Evolutionary conservation across 1,284 basidiomycete species (phyloP), one percentile per base, ranked within the genome.

Genomic region (Ustilago xerochloae): DNA sequence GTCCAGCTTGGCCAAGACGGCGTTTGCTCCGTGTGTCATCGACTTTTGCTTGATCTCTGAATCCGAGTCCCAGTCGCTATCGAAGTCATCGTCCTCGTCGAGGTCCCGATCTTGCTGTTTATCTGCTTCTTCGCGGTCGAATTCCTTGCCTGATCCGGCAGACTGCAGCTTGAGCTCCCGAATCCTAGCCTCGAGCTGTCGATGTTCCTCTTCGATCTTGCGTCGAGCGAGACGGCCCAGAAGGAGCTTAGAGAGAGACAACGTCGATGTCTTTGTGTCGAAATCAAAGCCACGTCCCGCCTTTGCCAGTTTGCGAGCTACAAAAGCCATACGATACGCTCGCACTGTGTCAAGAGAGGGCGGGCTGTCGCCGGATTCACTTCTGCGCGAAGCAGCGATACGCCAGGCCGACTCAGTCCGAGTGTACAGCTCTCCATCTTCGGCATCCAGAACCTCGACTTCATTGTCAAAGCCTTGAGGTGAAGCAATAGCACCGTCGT

Each of bases 281-380:
- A 91, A 90, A 24, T 87, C 87, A 76, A 97, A 90, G 0, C 95
- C 95, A 41, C 91, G 89, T 8, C 94, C 91, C 32, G 88, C 85
- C 53, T 88, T 88, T 3, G 90, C 88, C 59, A 98, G 86, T 48
- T 89, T 89, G 6, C 91, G 89, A 0, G 90, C 90, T 28, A 90
- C 88, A 63, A 93, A 90, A 0, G 89, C 88, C 16, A 94, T 87
- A 33, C 96, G 88, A 53, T 89, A 89, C 90, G 92, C 30, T 1
- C 71, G 57, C 22, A 74, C 51, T 1, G 50, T 54, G 22, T 74
- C 71, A 18, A 96, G 16, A 93, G 81, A 57, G 85, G 38, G 6
- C 2, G 22, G 16, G 8, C 28, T 85, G 1, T 79, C 80, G 15
- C 86, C 91, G 73, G 90, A 90, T 77, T 93, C 92, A 55, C 93